phyloP scores from a whole-genome alignment of 768 basidiomycete genomes.

The Boletus subcaerulescens region DNA sequence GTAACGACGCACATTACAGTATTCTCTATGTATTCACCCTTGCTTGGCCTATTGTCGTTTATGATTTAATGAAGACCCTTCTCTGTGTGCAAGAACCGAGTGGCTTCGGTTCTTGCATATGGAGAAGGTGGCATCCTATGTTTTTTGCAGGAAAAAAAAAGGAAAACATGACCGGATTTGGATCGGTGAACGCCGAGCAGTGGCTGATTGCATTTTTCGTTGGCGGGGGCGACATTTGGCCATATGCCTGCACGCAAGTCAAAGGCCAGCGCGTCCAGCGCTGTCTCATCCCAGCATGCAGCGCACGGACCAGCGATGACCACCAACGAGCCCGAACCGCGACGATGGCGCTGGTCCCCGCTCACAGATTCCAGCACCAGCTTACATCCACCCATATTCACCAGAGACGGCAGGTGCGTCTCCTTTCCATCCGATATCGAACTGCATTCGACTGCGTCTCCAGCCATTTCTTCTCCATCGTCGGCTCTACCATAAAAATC shows the following conservation, averaged over 20 bases:
- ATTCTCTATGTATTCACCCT: constrained; percentile 24
- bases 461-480: constrained; percentile 89
- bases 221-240: constrained; percentile 5
- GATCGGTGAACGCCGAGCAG: constrained; percentile 22
- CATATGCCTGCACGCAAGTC: constrained; percentile 40
- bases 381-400: constrained; percentile 72
- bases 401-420: constrained; percentile 80
- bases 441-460: constrained; percentile 7
- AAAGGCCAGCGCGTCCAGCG: constrained; percentile 47
- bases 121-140: constrained; percentile 16
- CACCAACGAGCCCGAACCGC: constrained; percentile 4
- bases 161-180: constrained; percentile 12
- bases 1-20: constrained; percentile 17
- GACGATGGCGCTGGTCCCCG: constrained; percentile 58
- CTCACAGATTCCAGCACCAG: constrained; percentile 68
- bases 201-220: constrained; percentile 25
- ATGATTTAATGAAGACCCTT: constrained; percentile 10
- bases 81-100: constrained; percentile 27
- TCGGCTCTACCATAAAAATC: constrained; percentile 80
- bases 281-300: constrained; percentile 17
- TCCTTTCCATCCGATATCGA: constrained; percentile 10
- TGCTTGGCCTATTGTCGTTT: neutral
- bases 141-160: neutral
- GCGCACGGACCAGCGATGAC: constrained; percentile 18
- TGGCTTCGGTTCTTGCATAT: constrained; percentile 28